Percentiles rank a stretch among this genome's conserved stretches.
Evolutionary conservation across 106 monocot genomes (phyloP).

Genomic region (Cymbidium sinense): DNA sequence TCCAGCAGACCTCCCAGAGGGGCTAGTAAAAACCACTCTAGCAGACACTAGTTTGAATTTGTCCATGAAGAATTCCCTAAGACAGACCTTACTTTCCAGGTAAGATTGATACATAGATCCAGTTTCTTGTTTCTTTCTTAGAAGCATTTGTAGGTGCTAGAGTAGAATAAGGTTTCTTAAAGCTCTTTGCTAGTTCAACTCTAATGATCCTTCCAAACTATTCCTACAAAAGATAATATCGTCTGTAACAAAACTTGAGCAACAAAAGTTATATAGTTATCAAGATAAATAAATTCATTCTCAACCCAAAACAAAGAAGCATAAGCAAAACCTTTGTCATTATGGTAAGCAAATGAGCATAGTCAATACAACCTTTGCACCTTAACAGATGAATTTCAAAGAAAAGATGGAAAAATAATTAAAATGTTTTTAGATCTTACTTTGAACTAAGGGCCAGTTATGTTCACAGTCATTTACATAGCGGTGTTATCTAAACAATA

Average conservation of each 20-base stretch:
- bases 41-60: conserved; percentile 62
- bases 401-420: no score
- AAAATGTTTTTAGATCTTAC: no score
- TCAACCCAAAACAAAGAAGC: background rate
- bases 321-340: background rate
- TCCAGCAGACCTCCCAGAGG: conserved; percentile 66
- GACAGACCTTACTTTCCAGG: conserved; percentile 81
- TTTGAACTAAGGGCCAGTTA: no score
- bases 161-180: conserved; percentile 41
- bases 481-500: no score
- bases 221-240: conserved; percentile 37
- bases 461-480: no score
- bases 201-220: conserved; percentile 66
- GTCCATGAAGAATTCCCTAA: conserved; percentile 59
- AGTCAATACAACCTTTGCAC: no score
- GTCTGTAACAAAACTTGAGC: background rate
- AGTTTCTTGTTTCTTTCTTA: conserved; percentile 26
- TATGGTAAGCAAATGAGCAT: background rate
- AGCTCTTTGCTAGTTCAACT: conserved; percentile 79
- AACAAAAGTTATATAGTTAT: background rate
- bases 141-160: conserved; percentile 12
- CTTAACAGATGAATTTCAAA: no score
- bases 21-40: conserved; percentile 66
- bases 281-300: background rate
- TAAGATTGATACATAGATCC: conserved; percentile 79